These are phyloP conservation scores for fission yeast (Schizosaccharomyces pombe) DNA, from an alignment of 805 yeast genomes.

Conservation along the genomic window DNA sequence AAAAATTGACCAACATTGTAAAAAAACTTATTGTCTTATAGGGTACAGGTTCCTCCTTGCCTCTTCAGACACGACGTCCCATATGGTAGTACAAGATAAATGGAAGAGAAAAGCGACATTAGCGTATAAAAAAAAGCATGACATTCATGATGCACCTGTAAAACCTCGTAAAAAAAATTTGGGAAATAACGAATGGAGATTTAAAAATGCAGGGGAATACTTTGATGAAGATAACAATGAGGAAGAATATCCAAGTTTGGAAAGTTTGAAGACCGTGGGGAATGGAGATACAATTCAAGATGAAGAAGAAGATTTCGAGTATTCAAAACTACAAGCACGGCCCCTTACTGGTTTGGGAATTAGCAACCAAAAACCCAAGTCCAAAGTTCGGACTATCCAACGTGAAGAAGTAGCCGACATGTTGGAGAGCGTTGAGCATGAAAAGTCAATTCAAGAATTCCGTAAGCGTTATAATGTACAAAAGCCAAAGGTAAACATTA, in stretches of 20 bases:
- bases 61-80: too few species aligned
- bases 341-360: not conserved
- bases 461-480: not conserved
- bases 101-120: constrained; percentile 3
- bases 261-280: not conserved
- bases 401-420: not conserved
- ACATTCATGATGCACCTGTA: not conserved
- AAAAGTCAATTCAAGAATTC: not conserved
- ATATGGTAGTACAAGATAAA: constrained; percentile 4
- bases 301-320: not conserved
- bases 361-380: not conserved
- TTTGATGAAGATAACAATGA: not conserved
- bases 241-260: not conserved
- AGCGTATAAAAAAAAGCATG: constrained; percentile 1
- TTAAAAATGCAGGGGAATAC: not conserved
- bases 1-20: not conserved
- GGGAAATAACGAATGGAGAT: not conserved
- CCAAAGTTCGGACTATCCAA: not conserved
- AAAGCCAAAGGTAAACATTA: not conserved
- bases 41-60: too few species aligned
- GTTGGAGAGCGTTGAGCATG: not conserved
- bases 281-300: not conserved
- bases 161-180: not conserved
- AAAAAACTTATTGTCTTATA: too few species aligned
- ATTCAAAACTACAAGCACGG: not conserved